Evolutionary conservation across 2,329 filamentous ascomycete genomes (phyloP), one percentile per base, ranked within the genome.

Genomic region (Sclerotiophoma versabilis): DNA sequence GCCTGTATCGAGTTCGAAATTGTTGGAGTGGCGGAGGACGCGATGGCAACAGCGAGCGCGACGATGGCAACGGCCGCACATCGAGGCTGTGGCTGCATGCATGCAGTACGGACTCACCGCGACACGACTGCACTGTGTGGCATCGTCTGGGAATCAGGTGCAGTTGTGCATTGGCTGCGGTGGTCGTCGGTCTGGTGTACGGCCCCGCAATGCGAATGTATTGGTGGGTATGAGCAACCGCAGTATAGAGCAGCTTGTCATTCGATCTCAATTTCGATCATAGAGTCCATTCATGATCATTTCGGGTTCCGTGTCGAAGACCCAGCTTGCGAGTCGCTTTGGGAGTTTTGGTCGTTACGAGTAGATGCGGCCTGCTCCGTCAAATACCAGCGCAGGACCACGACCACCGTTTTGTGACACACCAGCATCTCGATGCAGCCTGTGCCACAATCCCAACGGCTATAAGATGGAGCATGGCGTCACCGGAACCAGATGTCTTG

Each of bases 381-480:
- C 34, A 23, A 29, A 34, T 14, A 38, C 43, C 22, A 45, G 25
- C 17, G 45, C 29, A 41, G 51, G 34, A 46, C 29, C 39, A 30
- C 17, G 34, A 30, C 27, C 32, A 17, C 22, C 15, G 39, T 36
- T 54, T 25, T n/a, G 19, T 46, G 34, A 46, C 34, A 44, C 29
- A 37, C 27, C 45, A 46, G 23, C 34, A 49, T 54, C 46, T 44
- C 45, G 51, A 41, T 54, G 29, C 30, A 10, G 17, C n/a, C 10
- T 17, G 4, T 27, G n/a, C 11, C n/a, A 38, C 34, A 17, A 41
- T 46, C 15, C 14, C 30, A 56, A 56, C 47, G 42, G 53, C 42
- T 47, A 47, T 43, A 46, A 29, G 42, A 56, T 33, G 37, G 41
- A 27, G 5, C 37, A 47, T 47, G 42, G 34, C 42, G 47, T 50